Evolutionary conservation across 306 rosid genomes (phyloP), one percentile per base, ranked within the genome.

Genomic region (Elaeagnus macrophylla): DNA sequence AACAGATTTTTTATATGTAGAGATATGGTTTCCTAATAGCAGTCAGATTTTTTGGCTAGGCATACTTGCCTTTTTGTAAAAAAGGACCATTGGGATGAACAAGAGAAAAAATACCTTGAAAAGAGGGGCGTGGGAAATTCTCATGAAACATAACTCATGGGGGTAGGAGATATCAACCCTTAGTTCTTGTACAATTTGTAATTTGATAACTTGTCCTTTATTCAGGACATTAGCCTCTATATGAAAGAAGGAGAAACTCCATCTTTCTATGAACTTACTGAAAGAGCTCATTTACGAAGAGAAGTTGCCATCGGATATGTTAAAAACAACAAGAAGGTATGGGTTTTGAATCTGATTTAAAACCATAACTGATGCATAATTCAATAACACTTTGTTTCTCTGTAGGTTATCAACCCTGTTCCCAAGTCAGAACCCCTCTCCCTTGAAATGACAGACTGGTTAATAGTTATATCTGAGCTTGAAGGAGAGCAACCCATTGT

Each of bases 221-320:
- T 65, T 42, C 75, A 91, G 99, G 85, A 82, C 73, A 72, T 91
- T 39, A 40, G 71, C 67, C 87, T 80, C 41, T 91, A 91, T 75
- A 91, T 84, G 86, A 87, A 77, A 80, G 80, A 65, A 73, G 99
- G 89, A 56, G 99, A 91, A 71, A 72, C 77, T 55, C 99, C 94
- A 50, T 80, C 96, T 17, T 91, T 91, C 71, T 37, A 67, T 6
- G 99, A 91, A 77, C 94, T 91, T 37, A 20, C 79, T 0, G 89
- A 91, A 84, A 78, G 96, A 69, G 99, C 99, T 9, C 56, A 78
- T 67, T 57, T 91, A 32, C 75, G 94, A 60, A 73, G 84, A 69
- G 99, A 91, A 84, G 96, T 91, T 54, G 99, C 96, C 51, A 91
- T 91, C 59, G 99, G 99, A 53, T 91, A 84, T 66, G 71, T 91